Evolutionary conservation across 1,139 yeast genomes (phyloP).

Genomic region (Scheffersomyces lignicola): DNA sequence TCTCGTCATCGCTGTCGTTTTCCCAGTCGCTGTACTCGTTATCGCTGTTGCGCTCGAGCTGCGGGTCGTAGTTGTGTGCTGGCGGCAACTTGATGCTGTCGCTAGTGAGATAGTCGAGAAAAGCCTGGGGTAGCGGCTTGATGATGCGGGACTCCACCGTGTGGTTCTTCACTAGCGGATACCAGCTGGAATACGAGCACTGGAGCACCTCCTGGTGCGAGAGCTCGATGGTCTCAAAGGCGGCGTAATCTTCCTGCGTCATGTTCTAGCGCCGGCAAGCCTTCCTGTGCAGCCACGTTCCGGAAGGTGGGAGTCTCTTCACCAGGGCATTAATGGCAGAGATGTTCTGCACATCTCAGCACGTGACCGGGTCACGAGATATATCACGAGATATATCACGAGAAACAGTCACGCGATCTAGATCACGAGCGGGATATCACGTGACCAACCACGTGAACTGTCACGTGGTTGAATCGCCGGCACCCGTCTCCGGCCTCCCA

Average conservation of each 20-base stretch:
- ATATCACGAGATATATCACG: no score
- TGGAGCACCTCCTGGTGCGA: slow-evolving; percentile 54
- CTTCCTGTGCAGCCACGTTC: no score
- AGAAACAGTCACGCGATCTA: no score
- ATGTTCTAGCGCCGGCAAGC: no score
- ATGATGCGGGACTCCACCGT: slow-evolving; percentile 57
- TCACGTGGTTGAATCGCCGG: no score
- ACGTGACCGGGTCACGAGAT: no score
- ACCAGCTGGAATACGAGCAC: slow-evolving; percentile 80
- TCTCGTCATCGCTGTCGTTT: slow-evolving; percentile 29
- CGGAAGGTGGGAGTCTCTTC: no score
- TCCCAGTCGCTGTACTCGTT: slow-evolving; percentile 77
- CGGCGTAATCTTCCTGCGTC: slow-evolving; percentile 16
- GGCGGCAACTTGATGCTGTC: slow-evolving; percentile 78
- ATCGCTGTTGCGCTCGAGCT: slow-evolving; percentile 48
- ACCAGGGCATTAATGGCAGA: no score
- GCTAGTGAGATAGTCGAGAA: slow-evolving; percentile 66
- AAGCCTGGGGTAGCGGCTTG: slow-evolving; percentile 63
- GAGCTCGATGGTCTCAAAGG: slow-evolving; percentile 38
- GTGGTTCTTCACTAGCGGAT: slow-evolving; percentile 49
- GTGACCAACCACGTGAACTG: no score
- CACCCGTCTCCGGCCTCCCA: no score
- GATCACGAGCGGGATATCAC: no score
- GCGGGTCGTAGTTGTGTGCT: slow-evolving; percentile 21
- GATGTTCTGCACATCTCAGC: no score